phyloP scores from a whole-genome alignment of 306 rosid species.

The Inga laurina region DNA sequence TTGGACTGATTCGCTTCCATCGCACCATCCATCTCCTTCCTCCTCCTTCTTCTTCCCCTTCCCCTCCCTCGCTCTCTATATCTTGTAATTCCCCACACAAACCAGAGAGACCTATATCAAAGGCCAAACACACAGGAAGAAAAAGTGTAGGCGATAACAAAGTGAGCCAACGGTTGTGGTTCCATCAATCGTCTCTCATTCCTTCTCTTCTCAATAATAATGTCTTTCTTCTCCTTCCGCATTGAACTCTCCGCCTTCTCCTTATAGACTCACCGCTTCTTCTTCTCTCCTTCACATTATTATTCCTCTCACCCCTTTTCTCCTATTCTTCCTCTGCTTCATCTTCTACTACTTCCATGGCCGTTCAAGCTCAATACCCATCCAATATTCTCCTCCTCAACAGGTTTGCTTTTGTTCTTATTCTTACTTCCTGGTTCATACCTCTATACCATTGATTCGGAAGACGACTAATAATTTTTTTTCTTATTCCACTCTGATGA shows the following conservation, averaged over 20 bases:
- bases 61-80: not conserved
- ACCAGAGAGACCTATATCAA: not conserved
- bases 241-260: constrained; percentile 65
- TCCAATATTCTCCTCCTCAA: constrained; percentile 73
- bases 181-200: constrained; percentile 31
- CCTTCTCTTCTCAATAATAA: constrained; percentile 7
- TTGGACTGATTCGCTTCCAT: constrained; percentile 83
- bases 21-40: constrained; percentile 75
- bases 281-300: constrained; percentile 41
- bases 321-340: not conserved
- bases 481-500: constrained; percentile 6
- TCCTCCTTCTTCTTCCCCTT: not conserved
- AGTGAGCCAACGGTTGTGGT: constrained; percentile 28
- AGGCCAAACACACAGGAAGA: constrained; percentile 4
- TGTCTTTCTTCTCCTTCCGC: constrained; percentile 31
- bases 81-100: constrained; percentile 8
- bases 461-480: not conserved
- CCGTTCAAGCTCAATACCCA: constrained; percentile 99
- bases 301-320: not conserved
- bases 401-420: constrained; percentile 50
- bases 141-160: constrained; percentile 48
- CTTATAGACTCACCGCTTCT: constrained; percentile 40
- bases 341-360: constrained; percentile 46
- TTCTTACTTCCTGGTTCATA: not conserved
- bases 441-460: not conserved